Evolutionary conservation across 1,284 basidiomycete genomes (phyloP), one percentile per base, ranked within the genome.

Genomic region (Gomphus sp.): DNA sequence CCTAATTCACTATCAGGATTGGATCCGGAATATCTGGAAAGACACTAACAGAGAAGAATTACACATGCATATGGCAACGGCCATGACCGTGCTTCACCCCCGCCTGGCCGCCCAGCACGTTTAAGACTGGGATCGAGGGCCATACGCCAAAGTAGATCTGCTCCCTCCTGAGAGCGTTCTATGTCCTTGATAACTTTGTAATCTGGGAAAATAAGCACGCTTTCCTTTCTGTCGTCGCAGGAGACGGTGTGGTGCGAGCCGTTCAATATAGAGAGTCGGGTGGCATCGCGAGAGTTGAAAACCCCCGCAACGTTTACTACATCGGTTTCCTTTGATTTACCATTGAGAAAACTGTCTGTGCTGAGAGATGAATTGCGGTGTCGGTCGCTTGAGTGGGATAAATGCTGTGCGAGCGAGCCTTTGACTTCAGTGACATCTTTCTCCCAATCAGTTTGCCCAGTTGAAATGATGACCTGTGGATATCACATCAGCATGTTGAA

Each of bases 121-220:
- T 75, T 76, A 34, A 83, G 68, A 2, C 72, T 73, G 1, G 86
- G 84, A 63, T 82, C 78, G 11, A 94, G 75, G 4, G 81, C 78
- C 36, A 73, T 71, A 39, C 80, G 73, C 79, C 85, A 93, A 41
- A 96, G 72, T 22, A 78, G 75, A 61, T 82, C 73, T 8, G 92
- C 93, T 25, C 89, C 89, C 3, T 79, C 76, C 9, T 68, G 62
- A 4, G 84, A 80, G 51, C 81, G 76, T 36, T 81, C 78, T 16
- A 95, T 81, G 55, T 85, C 85, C 4, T 80, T 77, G 25, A 93
- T 79, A 54, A 92, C 76, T 65, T 85, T 92, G 76, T 87, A 97
- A 72, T 98, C 94, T 4, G 94, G 94, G 66, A 98, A 85, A 1
- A 97, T 80, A 53, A 98, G 77, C 16, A 92, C 86, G 0, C 87